phyloP scores from a whole-genome alignment of 2,329 filamentous ascomycete species.

The Aspergillus persii region DNA sequence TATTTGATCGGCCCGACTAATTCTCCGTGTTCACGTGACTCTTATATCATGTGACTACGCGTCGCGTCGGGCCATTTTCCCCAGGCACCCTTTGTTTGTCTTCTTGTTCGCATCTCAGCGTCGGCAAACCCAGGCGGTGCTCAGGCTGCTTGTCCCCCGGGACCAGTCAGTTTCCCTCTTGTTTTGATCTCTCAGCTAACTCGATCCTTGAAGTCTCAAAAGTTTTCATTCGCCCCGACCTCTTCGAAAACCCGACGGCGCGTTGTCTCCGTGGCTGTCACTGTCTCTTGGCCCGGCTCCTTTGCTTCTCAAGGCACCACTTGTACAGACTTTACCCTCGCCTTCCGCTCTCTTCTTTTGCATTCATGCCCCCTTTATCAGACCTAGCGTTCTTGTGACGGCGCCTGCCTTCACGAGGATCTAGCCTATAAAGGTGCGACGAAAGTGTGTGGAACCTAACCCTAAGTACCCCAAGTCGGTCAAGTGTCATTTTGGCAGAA shows the following conservation, averaged over 20 bases:
- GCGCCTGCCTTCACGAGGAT: background rate
- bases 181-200: background rate
- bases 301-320: conserved; percentile 31
- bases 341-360: conserved; percentile 72
- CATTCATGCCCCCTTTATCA: conserved; percentile 38
- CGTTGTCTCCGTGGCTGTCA: conserved; percentile 4
- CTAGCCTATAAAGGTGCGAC: conserved; percentile 53
- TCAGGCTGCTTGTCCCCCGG: background rate
- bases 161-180: conserved; percentile 2
- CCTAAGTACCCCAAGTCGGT: conserved; percentile 74
- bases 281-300: conserved; percentile 34
- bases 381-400: background rate
- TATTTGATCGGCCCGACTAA: too few species aligned
- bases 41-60: too few species aligned
- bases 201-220: conserved; percentile 4
- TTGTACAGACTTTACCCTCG: conserved; percentile 73
- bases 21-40: too few species aligned
- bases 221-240: conserved; percentile 15
- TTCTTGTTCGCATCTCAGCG: too few species aligned
- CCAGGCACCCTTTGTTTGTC: too few species aligned
- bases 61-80: too few species aligned
- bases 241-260: conserved; percentile 14
- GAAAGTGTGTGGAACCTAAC: conserved; percentile 83
- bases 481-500: conserved; percentile 44
- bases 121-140: too few species aligned